Evolutionary conservation across 371 early-diverging fungal species (phyloP).

Genomic region (Apophysomyces elegans): DNA sequence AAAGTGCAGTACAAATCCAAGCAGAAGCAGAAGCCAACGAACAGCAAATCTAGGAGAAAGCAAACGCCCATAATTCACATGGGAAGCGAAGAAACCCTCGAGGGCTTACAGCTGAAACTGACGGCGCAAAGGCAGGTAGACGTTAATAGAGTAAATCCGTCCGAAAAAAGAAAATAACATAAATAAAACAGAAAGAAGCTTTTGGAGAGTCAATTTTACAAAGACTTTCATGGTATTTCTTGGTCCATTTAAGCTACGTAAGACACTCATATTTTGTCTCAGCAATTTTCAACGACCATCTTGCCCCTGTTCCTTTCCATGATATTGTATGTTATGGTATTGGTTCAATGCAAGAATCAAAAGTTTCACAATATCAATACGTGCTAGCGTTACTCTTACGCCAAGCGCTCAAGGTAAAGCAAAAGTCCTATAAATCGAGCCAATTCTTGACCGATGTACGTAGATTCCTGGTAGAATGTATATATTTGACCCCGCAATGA

Average conservation of each 20-base stretch:
- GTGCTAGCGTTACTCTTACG: slow-evolving; percentile 52
- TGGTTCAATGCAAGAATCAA: slow-evolving; percentile 62
- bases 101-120: background rate
- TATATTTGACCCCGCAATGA: slow-evolving; percentile 71
- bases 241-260: background rate
- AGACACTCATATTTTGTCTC: background rate
- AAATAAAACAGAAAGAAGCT: slow-evolving; percentile 27
- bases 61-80: slow-evolving; percentile 12
- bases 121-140: background rate
- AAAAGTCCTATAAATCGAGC: background rate
- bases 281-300: slow-evolving; percentile 31
- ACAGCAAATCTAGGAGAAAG: background rate
- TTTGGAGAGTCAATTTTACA: slow-evolving; percentile 37
- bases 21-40: slow-evolving; percentile 15
- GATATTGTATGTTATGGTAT: slow-evolving; percentile 71
- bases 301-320: slow-evolving; percentile 21
- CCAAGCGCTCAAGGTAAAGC: slow-evolving; percentile 52
- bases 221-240: slow-evolving; percentile 33
- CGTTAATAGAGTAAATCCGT: background rate
- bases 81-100: background rate
- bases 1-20: slow-evolving; percentile 22
- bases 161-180: background rate
- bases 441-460: background rate
- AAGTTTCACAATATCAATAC: slow-evolving; percentile 64
- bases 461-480: slow-evolving; percentile 53